Evolutionary conservation across 208 protist species (phyloP).

Genomic region (Leptomonas seymouri): DNA sequence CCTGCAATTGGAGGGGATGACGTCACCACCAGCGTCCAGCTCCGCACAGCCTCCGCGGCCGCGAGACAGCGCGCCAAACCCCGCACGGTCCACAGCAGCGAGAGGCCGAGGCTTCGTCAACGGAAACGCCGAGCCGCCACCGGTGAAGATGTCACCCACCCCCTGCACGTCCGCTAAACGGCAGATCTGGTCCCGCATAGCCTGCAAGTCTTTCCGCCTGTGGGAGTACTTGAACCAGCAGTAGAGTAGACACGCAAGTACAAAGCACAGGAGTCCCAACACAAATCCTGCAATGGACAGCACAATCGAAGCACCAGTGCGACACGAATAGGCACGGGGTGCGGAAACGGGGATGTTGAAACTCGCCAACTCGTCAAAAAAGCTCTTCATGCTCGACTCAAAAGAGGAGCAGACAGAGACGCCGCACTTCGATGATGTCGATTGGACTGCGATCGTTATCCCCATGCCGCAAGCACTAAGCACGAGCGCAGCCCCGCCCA

Average conservation of each 20-base stretch:
- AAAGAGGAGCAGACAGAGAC: conserved; percentile 39
- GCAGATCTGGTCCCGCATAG: conserved; percentile 18
- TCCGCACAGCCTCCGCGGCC: background rate
- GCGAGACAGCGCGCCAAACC: background rate
- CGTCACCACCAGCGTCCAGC: background rate
- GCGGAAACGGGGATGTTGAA: background rate
- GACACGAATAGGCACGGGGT: conserved; percentile 22
- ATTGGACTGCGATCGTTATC: conserved; percentile 27
- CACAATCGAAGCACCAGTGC: conserved; percentile 24
- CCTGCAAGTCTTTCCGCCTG: conserved; percentile 10
- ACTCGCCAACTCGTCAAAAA: conserved; percentile 23
- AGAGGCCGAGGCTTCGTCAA: conserved; percentile 5
- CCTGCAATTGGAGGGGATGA: background rate
- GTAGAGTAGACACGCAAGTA: conserved; percentile 12
- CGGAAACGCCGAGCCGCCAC: conserved; percentile 5
- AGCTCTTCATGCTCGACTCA: conserved; percentile 33
- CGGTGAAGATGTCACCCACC: background rate
- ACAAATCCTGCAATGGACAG: conserved; percentile 33
- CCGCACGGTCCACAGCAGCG: background rate
- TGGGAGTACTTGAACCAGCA: background rate
- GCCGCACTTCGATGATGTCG: conserved; percentile 45
- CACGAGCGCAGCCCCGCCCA: conserved; percentile 20
- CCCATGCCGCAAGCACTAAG: conserved; percentile 39
- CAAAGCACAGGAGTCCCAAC: conserved; percentile 16
- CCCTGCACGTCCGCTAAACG: conserved; percentile 14